phyloP scores from a whole-genome alignment of 495 filamentous ascomycete species.

The Neurospora sp. region DNA sequence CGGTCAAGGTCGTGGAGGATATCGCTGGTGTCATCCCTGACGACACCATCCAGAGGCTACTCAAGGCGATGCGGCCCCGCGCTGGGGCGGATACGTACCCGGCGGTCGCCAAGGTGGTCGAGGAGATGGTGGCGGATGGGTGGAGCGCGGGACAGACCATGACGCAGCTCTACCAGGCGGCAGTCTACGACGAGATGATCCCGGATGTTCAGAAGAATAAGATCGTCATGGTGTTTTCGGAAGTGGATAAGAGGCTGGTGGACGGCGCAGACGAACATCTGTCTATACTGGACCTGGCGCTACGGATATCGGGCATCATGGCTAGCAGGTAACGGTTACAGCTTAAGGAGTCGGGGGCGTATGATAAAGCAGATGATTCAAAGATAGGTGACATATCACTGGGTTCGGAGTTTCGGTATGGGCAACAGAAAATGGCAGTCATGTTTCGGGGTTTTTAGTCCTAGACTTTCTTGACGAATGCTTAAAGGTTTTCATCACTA shows the following conservation, averaged over 20 bases:
- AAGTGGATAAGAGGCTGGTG: constrained; percentile 87
- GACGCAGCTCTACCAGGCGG: constrained; percentile 67
- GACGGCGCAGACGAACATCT: constrained; percentile 97
- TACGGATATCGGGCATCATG: constrained; percentile 72
- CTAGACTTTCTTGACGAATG: constrained; percentile 9
- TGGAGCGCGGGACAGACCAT: constrained; percentile 95
- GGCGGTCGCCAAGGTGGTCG: constrained; percentile 64
- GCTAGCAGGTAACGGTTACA: constrained; percentile 25
- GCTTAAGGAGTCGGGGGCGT: neutral
- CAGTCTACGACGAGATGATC: constrained; percentile 76
- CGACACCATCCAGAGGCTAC: constrained; percentile 54
- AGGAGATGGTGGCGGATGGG: constrained; percentile 88
- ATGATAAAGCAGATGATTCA: neutral
- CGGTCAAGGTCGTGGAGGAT: constrained; percentile 74
- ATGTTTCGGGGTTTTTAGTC: neutral
- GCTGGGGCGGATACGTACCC: constrained; percentile 56
- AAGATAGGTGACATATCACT: neutral
- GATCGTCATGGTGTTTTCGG: constrained; percentile 82
- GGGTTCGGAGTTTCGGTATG: constrained; percentile 6
- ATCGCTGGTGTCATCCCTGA: constrained; percentile 92
- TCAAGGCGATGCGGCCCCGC: constrained; percentile 69
- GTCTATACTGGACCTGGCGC: constrained; percentile 70
- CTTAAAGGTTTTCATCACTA: neutral
- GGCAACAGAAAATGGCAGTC: constrained; percentile 2
- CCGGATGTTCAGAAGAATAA: constrained; percentile 79